These are phyloP conservation scores for Oxyria digyna DNA, from an alignment of 148 eudicot species.

Conservation along the genomic window DNA sequence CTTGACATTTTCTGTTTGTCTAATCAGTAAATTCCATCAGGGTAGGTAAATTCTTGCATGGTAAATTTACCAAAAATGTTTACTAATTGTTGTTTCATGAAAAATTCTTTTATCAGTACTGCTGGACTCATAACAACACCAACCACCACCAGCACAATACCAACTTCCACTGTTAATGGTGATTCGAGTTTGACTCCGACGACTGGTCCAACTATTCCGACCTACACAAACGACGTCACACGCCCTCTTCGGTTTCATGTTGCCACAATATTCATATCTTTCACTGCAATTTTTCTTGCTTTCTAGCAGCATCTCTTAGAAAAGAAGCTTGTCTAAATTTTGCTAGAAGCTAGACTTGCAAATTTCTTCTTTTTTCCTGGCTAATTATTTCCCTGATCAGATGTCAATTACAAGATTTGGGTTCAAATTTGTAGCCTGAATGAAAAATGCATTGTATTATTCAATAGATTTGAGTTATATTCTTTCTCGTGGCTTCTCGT, in stretches of 20 bases:
- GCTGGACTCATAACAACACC: slow-evolving; percentile 1
- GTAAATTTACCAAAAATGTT: no score
- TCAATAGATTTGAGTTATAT: background rate
- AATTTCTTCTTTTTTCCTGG: background rate
- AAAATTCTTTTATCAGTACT: background rate
- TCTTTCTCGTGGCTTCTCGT: background rate
- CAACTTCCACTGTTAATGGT: background rate
- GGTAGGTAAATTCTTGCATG: no score
- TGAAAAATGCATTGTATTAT: background rate
- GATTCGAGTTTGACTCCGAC: background rate
- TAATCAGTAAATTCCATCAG: no score
- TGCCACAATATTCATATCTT: background rate
- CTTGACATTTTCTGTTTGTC: slow-evolving; percentile 5
- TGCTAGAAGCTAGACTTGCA: slow-evolving; percentile 2
- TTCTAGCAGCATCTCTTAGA: background rate
- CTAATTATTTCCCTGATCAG: background rate
- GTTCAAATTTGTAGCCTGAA: background rate
- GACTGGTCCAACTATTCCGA: background rate
- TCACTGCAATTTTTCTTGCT: background rate
- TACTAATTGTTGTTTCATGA: background rate
- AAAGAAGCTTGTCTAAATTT: background rate
- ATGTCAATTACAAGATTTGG: background rate
- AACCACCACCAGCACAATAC: background rate
- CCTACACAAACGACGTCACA: background rate
- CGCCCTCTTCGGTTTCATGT: background rate